Conservation (phyloP, 139 green algal species). For the Chlamydomonas eustigma region DNA sequence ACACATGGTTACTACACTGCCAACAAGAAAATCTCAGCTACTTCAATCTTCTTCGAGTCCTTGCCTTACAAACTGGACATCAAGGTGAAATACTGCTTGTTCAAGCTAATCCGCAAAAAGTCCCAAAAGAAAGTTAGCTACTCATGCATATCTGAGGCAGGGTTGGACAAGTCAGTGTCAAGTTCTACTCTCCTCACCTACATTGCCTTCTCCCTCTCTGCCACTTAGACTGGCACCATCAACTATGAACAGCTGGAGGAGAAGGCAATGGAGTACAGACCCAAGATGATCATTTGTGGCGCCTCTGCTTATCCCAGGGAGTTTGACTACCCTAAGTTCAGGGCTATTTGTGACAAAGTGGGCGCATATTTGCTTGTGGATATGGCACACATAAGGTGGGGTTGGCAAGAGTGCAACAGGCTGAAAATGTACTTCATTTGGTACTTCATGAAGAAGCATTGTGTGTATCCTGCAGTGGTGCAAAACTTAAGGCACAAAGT, state of each 20-base stretch:
- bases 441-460: too few species aligned
- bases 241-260: slow-evolving; percentile 90
- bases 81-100: slow-evolving; percentile 45
- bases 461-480: too few species aligned
- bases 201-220: too few species aligned
- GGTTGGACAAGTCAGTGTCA: too few species aligned
- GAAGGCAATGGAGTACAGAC: slow-evolving; percentile 70
- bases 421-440: too few species aligned
- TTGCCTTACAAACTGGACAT: slow-evolving; percentile 91
- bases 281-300: slow-evolving; percentile 90
- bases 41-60: slow-evolving; percentile 95
- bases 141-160: too few species aligned
- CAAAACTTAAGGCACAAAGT: too few species aligned
- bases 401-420: too few species aligned
- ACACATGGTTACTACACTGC: slow-evolving; percentile 95
- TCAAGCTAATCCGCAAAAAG: too few species aligned
- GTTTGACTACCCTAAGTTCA: slow-evolving; percentile 75
- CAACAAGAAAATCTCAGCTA: slow-evolving; percentile 96
- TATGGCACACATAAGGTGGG: slow-evolving; percentile 96
- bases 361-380: slow-evolving; percentile 68
- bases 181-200: too few species aligned
- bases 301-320: slow-evolving; percentile 88
- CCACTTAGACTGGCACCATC: slow-evolving; percentile 81
- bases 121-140: too few species aligned
- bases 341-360: slow-evolving; percentile 79